Evolutionary conservation across 2,329 filamentous ascomycete genomes (phyloP).

Genomic region (Diaporthe citrichinensis): DNA sequence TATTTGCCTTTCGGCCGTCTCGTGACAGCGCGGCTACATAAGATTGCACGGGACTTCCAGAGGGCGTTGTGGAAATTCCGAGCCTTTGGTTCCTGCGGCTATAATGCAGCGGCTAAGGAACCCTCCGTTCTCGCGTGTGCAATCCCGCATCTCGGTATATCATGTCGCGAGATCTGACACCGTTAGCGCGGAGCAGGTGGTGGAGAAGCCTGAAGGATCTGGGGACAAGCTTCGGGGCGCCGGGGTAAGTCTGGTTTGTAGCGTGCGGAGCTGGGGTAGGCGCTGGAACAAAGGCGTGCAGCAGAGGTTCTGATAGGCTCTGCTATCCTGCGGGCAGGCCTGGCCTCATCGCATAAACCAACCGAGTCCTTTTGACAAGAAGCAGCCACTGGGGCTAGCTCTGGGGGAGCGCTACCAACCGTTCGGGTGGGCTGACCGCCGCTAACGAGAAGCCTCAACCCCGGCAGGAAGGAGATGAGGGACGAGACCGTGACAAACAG

Average conservation of each 20-base stretch:
- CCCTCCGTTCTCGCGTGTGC: background rate
- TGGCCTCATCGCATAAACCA: background rate
- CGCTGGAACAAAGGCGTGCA: background rate
- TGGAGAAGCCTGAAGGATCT: slow-evolving; percentile 12
- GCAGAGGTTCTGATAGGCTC: background rate
- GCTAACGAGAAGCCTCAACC: background rate
- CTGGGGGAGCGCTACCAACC: slow-evolving; percentile 1
- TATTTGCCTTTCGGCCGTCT: background rate
- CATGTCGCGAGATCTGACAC: slow-evolving; percentile 5
- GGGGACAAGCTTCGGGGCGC: slow-evolving; percentile 31
- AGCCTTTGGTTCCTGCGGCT: background rate
- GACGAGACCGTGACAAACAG: background rate
- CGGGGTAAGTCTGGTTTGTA: background rate
- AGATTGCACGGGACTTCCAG: background rate
- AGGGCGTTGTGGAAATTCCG: background rate
- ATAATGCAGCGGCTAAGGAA: background rate
- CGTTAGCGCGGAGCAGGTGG: background rate
- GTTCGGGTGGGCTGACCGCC: slow-evolving; percentile 20
- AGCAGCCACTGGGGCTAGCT: too few relatives aligned
- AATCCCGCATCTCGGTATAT: slow-evolving; percentile 1
- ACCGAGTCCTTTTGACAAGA: slow-evolving; percentile 7
- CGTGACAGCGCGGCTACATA: background rate
- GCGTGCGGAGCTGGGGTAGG: slow-evolving; percentile 19
- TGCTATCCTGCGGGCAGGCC: background rate
- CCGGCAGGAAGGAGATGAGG: background rate